phyloP scores from a whole-genome alignment of 129 eudicot species.

The Silybum marianum region DNA sequence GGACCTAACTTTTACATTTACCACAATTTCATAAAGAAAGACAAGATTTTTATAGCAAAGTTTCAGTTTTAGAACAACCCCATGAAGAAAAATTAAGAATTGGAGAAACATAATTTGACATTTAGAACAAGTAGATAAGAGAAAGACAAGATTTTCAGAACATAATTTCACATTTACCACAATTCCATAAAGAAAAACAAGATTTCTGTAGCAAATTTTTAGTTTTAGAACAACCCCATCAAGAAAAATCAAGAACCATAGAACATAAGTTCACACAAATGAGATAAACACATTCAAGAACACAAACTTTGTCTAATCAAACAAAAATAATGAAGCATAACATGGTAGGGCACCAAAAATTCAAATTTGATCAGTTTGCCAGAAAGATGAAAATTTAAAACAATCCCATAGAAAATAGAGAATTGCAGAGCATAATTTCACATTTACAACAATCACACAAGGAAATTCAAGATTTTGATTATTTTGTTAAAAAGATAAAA shows the following conservation, averaged over 20 bases:
- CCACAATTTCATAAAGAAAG: neutral
- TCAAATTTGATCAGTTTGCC: neutral
- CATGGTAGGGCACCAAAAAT: neutral
- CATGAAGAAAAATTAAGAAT: neutral
- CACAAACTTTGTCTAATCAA: no score
- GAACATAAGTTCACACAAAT: neutral
- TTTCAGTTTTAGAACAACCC: neutral
- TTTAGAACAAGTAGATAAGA: neutral
- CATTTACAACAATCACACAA: conserved; percentile 9
- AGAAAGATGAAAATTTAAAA: neutral
- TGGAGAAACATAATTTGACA: conserved; percentile 17
- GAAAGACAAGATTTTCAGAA: neutral
- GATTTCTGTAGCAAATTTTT: neutral
- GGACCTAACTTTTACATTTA: neutral
- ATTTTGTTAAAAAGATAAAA: neutral
- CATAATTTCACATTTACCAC: neutral
- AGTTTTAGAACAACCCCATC: neutral
- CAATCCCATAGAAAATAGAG: neutral
- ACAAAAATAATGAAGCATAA: no score
- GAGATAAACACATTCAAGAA: no score
- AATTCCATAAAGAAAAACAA: neutral
- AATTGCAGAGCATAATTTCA: conserved; percentile 1
- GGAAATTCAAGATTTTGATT: conserved; percentile 8
- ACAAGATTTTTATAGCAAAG: neutral
- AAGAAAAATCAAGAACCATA: neutral